These are phyloP conservation scores for Metschnikowia aberdeeniae DNA, from an alignment of 805 yeast species.

Conservation along the genomic window DNA sequence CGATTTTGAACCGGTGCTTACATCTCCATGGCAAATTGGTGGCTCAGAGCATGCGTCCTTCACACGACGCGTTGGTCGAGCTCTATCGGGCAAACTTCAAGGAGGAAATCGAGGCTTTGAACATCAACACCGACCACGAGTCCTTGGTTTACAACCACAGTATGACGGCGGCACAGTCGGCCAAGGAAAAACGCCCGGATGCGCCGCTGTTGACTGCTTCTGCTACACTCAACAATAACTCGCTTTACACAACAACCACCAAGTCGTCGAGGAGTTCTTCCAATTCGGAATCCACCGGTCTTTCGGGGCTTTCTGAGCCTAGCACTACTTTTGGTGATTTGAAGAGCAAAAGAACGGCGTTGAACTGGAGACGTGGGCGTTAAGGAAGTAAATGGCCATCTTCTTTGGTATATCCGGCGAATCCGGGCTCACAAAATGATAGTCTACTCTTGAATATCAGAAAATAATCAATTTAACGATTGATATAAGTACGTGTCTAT, in stretches of 20 bases:
- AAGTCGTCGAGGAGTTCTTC: constrained; percentile 15
- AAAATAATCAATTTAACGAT: no score
- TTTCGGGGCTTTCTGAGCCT: constrained; percentile 11
- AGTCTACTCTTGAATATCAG: no score
- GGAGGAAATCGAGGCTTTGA: constrained; percentile 51
- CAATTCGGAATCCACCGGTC: constrained; percentile 10
- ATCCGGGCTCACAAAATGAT: no score
- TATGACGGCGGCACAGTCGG: constrained; percentile 15
- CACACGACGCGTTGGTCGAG: constrained; percentile 64
- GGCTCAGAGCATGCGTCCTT: constrained; percentile 49
- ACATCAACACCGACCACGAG: constrained; percentile 34
- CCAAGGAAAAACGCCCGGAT: constrained; percentile 5
- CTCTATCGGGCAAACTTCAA: constrained; percentile 65
- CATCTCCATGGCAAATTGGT: constrained; percentile 64
- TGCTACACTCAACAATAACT: background rate
- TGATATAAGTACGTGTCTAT: no score
- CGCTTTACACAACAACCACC: constrained; percentile 18
- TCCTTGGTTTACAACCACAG: constrained; percentile 23
- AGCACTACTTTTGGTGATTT: constrained; percentile 5
- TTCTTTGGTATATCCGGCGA: no score
- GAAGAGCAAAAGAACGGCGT: constrained; percentile 31
- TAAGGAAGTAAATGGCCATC: no score
- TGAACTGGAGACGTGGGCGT: constrained; percentile 33
- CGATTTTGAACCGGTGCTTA: constrained; percentile 62
- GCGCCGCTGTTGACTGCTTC: constrained; percentile 4